Evolutionary conservation across 495 filamentous ascomycete species (phyloP).

Genomic region (Daldinia vernicosa): DNA sequence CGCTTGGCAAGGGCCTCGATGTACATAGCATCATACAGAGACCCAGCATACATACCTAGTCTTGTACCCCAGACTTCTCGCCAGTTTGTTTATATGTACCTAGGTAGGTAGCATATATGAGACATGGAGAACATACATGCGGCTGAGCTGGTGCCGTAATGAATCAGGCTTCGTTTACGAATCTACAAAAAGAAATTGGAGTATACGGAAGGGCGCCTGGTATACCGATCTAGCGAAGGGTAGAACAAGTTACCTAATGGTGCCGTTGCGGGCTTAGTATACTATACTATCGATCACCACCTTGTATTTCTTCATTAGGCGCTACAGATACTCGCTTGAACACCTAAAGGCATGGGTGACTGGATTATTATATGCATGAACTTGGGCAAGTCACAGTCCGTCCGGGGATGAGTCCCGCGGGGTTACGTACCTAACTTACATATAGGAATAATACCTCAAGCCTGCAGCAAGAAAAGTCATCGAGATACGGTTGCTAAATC

Average conservation of each 20-base stretch:
- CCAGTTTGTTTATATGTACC: not conserved
- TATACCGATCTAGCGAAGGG: not conserved
- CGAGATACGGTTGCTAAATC: not conserved
- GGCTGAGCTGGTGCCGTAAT: constrained; percentile 8
- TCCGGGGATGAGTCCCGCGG: constrained; percentile 19
- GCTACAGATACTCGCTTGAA: not conserved
- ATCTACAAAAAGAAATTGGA: not conserved
- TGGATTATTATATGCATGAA: not conserved
- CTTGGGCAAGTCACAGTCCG: not conserved
- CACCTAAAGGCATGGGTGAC: not conserved
- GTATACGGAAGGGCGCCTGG: not conserved
- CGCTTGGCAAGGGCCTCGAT: not conserved
- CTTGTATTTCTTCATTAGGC: not conserved
- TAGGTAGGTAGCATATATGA: constrained; percentile 19
- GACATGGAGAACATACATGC: constrained; percentile 14
- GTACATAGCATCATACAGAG: not conserved
- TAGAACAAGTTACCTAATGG: constrained; percentile 5
- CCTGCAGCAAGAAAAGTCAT: not conserved
- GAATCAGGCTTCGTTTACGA: not conserved
- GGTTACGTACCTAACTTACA: constrained; percentile 14
- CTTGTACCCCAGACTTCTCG: not conserved
- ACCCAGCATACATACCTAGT: not conserved
- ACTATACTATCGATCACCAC: constrained; percentile 1
- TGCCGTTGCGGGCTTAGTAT: not conserved
- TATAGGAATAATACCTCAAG: not conserved